Evolutionary conservation across 257 asterid species (phyloP).

Genomic region (Fraxinus americana): DNA sequence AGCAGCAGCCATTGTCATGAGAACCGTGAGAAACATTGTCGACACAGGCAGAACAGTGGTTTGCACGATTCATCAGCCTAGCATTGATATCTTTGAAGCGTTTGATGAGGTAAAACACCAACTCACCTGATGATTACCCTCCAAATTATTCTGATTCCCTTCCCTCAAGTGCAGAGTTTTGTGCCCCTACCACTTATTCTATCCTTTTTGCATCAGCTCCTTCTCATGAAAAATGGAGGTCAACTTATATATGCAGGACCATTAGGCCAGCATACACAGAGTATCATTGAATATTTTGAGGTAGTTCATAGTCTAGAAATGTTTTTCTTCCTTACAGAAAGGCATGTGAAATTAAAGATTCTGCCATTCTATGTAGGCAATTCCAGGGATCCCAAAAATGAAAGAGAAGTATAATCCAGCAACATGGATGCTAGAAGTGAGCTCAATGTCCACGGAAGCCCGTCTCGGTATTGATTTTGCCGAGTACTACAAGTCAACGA

Average conservation of each 20-base stretch:
- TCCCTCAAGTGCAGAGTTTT: no score
- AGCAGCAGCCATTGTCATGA: constrained; percentile 76
- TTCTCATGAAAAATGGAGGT: constrained; percentile 71
- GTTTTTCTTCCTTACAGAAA: background rate
- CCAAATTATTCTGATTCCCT: background rate
- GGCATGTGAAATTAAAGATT: background rate
- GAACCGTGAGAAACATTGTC: constrained; percentile 70
- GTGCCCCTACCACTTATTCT: background rate
- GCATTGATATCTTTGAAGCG: constrained; percentile 67
- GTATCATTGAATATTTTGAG: constrained; percentile 57
- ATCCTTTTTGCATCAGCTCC: constrained; percentile 41
- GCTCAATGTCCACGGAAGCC: constrained; percentile 42
- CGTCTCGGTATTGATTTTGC: constrained; percentile 51
- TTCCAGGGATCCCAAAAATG: constrained; percentile 45
- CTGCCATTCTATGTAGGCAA: constrained; percentile 29
- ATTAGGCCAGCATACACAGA: constrained; percentile 47
- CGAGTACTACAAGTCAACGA: constrained; percentile 47
- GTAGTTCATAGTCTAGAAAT: constrained; percentile 28
- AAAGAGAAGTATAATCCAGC: constrained; percentile 54
- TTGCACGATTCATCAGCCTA: constrained; percentile 76
- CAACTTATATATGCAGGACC: constrained; percentile 65
- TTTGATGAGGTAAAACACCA: constrained; percentile 61
- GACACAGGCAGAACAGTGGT: constrained; percentile 76
- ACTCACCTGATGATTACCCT: background rate
- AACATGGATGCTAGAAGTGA: constrained; percentile 61